Evolutionary conservation across 208 protist genomes (phyloP).

Genomic region (Angomonas deanei): DNA sequence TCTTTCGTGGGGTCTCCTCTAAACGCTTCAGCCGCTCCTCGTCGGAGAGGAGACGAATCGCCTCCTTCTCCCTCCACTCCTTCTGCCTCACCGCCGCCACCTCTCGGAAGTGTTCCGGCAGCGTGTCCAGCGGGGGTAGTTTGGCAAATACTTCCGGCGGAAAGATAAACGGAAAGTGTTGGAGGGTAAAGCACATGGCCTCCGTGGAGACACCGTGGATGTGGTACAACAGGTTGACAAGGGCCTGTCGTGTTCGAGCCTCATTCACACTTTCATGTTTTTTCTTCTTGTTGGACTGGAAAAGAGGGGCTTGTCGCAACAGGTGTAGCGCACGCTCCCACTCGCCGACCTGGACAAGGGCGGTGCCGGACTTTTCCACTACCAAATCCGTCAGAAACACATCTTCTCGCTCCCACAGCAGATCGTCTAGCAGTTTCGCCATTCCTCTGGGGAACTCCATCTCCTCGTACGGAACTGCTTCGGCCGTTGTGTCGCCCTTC

Average conservation of each 20-base stretch:
- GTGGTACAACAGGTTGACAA: constrained; percentile 37
- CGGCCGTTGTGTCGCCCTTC: not conserved
- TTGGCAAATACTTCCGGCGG: constrained; percentile 41
- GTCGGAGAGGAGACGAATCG: constrained; percentile 10
- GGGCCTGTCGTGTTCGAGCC: not conserved
- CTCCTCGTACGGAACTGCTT: not conserved
- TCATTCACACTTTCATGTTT: not conserved
- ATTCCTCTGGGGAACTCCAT: constrained; percentile 30
- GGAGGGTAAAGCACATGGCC: constrained; percentile 27
- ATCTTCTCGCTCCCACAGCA: constrained; percentile 67
- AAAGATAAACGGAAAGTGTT: constrained; percentile 55
- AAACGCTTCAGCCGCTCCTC: constrained; percentile 7
- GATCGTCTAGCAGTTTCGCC: constrained; percentile 45
- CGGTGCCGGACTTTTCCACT: constrained; percentile 38
- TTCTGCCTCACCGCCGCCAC: not conserved
- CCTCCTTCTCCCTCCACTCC: not conserved
- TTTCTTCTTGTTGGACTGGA: constrained; percentile 12
- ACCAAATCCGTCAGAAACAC: constrained; percentile 59
- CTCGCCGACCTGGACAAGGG: constrained; percentile 62
- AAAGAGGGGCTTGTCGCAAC: constrained; percentile 36
- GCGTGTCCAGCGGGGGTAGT: constrained; percentile 17
- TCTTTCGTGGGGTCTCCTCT: not conserved
- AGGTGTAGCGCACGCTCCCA: constrained; percentile 49
- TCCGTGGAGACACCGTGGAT: constrained; percentile 26
- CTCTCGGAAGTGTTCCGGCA: constrained; percentile 6